Percentiles rank a stretch among this genome's conserved stretches.
Conservation (phyloP, 345 rosid genomes). For the Populus tremula region DNA sequence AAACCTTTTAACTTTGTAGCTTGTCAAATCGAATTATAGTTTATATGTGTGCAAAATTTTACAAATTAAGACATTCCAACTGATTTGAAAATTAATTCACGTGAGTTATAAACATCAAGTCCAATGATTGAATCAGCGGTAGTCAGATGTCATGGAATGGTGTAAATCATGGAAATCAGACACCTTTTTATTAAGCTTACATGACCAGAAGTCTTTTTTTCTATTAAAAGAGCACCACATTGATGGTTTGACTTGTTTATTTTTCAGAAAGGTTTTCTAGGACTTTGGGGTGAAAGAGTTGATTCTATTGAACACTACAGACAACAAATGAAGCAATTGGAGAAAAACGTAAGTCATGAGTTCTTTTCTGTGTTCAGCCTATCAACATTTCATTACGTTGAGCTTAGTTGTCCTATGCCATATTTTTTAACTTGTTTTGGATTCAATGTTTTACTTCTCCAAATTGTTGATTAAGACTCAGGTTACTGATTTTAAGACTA, state of each 20-base stretch:
- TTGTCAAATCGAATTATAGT: neutral
- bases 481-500: neutral
- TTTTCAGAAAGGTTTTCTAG: constrained; percentile 77
- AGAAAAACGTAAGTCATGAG: constrained; percentile 49
- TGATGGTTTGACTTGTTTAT: constrained; percentile 17
- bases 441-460: neutral
- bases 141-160: neutral
- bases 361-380: constrained; percentile 7
- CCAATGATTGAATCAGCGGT: neutral
- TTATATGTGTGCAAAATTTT: neutral
- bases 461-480: neutral
- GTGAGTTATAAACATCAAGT: neutral
- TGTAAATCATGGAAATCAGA: neutral
- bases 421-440: neutral
- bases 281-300: constrained; percentile 75
- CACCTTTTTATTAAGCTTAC: neutral
- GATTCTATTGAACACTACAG: constrained; percentile 82
- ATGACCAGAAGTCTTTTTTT: neutral
- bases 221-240: neutral
- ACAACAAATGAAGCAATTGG: constrained; percentile 53
- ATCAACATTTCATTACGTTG: neutral
- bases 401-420: too few species aligned
- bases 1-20: neutral
- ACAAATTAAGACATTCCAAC: neutral
- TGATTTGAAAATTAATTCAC: neutral